Conservation (phyloP, 2,329 filamentous ascomycete species). For the Verticillium dahliae region DNA sequence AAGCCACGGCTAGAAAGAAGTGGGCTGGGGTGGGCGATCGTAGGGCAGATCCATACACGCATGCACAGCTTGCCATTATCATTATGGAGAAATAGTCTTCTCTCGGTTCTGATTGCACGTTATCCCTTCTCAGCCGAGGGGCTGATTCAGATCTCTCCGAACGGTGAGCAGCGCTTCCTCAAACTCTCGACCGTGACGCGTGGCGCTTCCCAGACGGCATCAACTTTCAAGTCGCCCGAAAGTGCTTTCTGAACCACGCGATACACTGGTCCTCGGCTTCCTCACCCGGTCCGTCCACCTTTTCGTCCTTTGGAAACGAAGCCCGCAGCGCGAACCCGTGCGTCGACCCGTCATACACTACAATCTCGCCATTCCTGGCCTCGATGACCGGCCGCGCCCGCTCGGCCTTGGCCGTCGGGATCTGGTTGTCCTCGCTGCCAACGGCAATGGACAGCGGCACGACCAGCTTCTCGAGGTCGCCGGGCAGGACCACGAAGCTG, state of each 20-base stretch:
- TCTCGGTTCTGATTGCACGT: not conserved
- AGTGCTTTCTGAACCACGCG: not conserved
- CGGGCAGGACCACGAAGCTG: constrained; percentile 36
- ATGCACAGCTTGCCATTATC: no score
- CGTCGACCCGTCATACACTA: constrained; percentile 19
- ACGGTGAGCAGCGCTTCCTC: not conserved
- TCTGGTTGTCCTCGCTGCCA: constrained; percentile 34
- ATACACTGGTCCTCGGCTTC: not conserved
- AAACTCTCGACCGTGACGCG: no score
- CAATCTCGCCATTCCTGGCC: constrained; percentile 20
- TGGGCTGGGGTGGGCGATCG: not conserved
- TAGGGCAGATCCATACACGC: not conserved
- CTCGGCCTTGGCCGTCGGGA: constrained; percentile 24
- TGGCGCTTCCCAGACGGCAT: no score
- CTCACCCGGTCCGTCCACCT: not conserved
- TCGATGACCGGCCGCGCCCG: constrained; percentile 26
- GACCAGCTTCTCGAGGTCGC: constrained; percentile 36
- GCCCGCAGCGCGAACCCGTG: constrained; percentile 18
- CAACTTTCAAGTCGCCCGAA: not conserved
- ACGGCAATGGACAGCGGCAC: constrained; percentile 39
- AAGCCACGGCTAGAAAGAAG: not conserved
- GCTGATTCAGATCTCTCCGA: not conserved
- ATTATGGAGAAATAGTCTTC: not conserved
- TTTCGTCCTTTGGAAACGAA: not conserved
- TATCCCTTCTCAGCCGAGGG: not conserved